A percentile compares a stretch with the other conserved stretches of the same genome.
phyloP scores from a whole-genome alignment of 2,329 filamentous ascomycete species.

The Ophiosphaerella herpotricha region DNA sequence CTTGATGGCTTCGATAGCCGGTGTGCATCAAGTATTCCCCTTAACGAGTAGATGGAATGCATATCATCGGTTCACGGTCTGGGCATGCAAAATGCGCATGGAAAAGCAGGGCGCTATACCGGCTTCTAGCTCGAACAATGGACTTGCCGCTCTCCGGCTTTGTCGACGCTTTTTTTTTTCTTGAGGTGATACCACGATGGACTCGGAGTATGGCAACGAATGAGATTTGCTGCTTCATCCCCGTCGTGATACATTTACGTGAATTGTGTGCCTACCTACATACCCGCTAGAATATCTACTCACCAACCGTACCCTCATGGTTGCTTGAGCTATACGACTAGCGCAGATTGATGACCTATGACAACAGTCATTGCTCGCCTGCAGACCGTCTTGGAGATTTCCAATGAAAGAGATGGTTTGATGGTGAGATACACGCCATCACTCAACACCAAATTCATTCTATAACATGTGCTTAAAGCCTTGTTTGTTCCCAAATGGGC shows the following conservation, averaged over 20 bases:
- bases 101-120: slow-evolving; percentile 46
- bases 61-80: slow-evolving; percentile 44
- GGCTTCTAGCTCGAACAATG: slow-evolving; percentile 45
- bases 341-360: slow-evolving; percentile 74
- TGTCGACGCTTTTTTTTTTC: slow-evolving; percentile 38
- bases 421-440: slow-evolving; percentile 75
- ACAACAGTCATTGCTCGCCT: slow-evolving; percentile 66
- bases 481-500: too few species aligned
- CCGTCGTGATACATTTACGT: slow-evolving; percentile 22
- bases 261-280: slow-evolving; percentile 18
- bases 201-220: slow-evolving; percentile 27
- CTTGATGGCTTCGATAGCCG: slow-evolving; percentile 44
- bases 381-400: slow-evolving; percentile 74
- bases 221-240: slow-evolving; percentile 32
- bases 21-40: slow-evolving; percentile 38
- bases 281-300: slow-evolving; percentile 83
- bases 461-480: too few species aligned
- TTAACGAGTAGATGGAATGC: slow-evolving; percentile 47
- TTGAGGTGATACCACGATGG: slow-evolving; percentile 39
- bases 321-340: slow-evolving; percentile 88
- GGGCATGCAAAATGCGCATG: slow-evolving; percentile 39
- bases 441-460: too few species aligned
- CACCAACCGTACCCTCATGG: slow-evolving; percentile 71
- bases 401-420: slow-evolving; percentile 77
- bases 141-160: slow-evolving; percentile 41